These are phyloP conservation scores for Skeletonema marinoi DNA, from an alignment of 108 stramenopile species.

Conservation along the genomic window DNA sequence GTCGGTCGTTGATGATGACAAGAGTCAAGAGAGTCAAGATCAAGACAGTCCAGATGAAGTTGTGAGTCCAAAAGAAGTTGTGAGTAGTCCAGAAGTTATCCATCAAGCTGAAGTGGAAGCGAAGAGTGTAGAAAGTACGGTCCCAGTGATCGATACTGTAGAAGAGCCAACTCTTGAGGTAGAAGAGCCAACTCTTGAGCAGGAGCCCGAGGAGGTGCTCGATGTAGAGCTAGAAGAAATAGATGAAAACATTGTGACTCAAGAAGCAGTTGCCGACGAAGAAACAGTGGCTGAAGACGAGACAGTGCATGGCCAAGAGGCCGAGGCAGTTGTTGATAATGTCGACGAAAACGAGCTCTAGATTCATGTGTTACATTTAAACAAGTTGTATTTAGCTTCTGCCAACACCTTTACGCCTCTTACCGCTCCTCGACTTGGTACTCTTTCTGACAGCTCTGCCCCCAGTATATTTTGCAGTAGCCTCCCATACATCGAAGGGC, in stretches of 20 bases:
- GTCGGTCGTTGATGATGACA: not conserved
- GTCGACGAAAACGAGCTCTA: not conserved
- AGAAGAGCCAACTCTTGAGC: not conserved
- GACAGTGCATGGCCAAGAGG: not conserved
- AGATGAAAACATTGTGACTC: no score
- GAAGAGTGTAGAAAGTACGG: not conserved
- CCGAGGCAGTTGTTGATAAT: not conserved
- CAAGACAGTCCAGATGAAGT: not conserved
- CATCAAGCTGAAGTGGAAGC: not conserved
- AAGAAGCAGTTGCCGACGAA: no score
- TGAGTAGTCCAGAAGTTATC: no score
- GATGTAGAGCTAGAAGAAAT: not conserved
- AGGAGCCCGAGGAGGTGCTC: not conserved
- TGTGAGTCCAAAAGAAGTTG: no score
- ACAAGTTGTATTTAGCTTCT: not conserved
- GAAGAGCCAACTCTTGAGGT: not conserved
- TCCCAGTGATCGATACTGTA: not conserved
- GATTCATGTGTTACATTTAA: not conserved
- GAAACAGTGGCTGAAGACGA: not conserved
- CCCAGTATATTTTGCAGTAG: slow-evolving; percentile 86
- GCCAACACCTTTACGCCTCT: not conserved
- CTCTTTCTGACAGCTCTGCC: slow-evolving; percentile 74
- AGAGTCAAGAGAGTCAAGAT: not conserved
- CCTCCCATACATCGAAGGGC: slow-evolving; percentile 92
- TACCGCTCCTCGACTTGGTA: slow-evolving; percentile 37